Evolutionary conservation across 345 rosid genomes (phyloP).

Genomic region (thale cress (Arabidopsis thaliana)): DNA sequence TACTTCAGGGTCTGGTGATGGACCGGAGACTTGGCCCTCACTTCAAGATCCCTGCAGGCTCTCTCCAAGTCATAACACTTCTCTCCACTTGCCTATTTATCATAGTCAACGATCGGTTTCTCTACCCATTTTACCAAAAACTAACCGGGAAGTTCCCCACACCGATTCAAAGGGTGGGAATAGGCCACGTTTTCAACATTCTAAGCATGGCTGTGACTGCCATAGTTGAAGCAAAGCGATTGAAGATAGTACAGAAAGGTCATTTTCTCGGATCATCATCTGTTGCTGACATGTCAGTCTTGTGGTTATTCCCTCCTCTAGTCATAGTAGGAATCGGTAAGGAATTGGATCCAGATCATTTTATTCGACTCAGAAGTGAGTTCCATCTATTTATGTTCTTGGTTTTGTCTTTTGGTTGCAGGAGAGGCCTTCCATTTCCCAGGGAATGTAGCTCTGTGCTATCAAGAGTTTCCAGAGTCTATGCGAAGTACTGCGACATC

Average conservation of each 20-base stretch:
- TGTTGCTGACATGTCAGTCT: constrained; percentile 50
- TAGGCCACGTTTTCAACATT: constrained; percentile 56
- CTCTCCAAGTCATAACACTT: constrained; percentile 51
- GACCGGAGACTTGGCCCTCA: constrained; percentile 54
- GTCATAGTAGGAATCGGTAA: constrained; percentile 53
- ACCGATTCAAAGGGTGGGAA: constrained; percentile 54
- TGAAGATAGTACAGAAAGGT: constrained; percentile 39
- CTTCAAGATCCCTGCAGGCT: constrained; percentile 64
- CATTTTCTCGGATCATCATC: constrained; percentile 23
- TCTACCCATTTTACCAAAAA: constrained; percentile 52
- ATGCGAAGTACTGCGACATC: constrained; percentile 57
- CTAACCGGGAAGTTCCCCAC: constrained; percentile 38
- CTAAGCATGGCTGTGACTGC: constrained; percentile 52
- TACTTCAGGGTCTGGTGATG: constrained; percentile 66
- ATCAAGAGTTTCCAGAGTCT: constrained; percentile 60
- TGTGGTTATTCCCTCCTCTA: constrained; percentile 66
- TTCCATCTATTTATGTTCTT: not conserved
- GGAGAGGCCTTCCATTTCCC: constrained; percentile 68
- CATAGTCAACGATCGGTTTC: constrained; percentile 49
- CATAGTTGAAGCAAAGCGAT: constrained; percentile 56
- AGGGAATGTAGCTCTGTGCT: constrained; percentile 57
- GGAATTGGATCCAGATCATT: not conserved
- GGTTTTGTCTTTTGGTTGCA: constrained; percentile 2
- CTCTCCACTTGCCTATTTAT: constrained; percentile 47
- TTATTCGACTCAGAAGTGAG: not conserved